Conservation (phyloP, 2,329 filamentous ascomycete species). For the Fusarium sulawesiense region DNA sequence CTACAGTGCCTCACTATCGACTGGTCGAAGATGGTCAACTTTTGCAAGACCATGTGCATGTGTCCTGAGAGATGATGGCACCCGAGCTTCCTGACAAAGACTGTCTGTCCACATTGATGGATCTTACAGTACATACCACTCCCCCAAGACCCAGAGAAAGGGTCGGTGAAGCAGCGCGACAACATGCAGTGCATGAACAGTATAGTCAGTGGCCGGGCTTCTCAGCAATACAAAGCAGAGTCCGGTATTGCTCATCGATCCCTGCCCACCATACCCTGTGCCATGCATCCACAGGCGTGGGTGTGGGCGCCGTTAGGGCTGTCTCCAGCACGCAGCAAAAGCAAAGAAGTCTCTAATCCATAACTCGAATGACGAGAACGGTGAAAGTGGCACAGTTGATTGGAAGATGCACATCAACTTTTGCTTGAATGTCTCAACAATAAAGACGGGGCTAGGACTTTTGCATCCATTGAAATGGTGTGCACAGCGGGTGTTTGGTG, state of each 20-base stretch:
- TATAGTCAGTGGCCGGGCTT: constrained; percentile 47
- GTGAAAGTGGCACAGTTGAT: constrained; percentile 45
- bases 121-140: constrained; percentile 30
- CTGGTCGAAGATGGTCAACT: constrained; percentile 1
- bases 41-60: neutral
- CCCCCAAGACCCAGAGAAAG: constrained; percentile 35
- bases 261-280: constrained; percentile 39
- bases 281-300: constrained; percentile 41
- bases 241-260: constrained; percentile 32
- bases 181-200: constrained; percentile 52
- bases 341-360: constrained; percentile 17
- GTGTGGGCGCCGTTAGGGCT: constrained; percentile 46
- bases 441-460: constrained; percentile 25
- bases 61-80: constrained; percentile 12
- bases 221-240: constrained; percentile 29
- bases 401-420: constrained; percentile 30
- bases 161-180: constrained; percentile 49
- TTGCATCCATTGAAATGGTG: constrained; percentile 11
- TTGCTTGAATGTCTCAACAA: constrained; percentile 20
- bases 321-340: constrained; percentile 30
- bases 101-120: constrained; percentile 35
- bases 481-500: constrained; percentile 6
- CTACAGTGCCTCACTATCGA: constrained; percentile 1
- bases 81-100: constrained; percentile 23
- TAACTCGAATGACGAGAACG: constrained; percentile 38